These are phyloP conservation scores for Gardenia jasminoides DNA, from an alignment of 257 asterid genomes.

Conservation along the genomic window DNA sequence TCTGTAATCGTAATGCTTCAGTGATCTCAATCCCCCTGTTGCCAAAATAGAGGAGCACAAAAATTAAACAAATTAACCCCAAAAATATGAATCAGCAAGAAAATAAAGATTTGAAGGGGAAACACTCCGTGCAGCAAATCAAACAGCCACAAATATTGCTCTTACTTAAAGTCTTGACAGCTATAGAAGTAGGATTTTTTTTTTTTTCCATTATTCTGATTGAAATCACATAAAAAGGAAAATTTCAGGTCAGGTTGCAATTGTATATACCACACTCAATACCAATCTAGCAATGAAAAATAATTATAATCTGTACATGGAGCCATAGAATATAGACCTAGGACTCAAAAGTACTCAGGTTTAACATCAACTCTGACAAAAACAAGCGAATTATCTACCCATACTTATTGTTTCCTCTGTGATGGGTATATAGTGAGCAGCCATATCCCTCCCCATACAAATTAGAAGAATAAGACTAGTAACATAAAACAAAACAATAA, in stretches of 20 bases:
- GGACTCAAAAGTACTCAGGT: background rate
- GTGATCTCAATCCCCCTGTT: conserved; percentile 86
- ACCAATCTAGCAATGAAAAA: background rate
- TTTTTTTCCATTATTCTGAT: background rate
- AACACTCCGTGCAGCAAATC: background rate
- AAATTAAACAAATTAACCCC: background rate
- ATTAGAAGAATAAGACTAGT: too few relatives aligned
- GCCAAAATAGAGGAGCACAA: background rate
- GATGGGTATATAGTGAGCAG: too few relatives aligned
- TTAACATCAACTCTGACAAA: too few relatives aligned
- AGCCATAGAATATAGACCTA: background rate
- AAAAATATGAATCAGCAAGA: background rate
- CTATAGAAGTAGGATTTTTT: background rate
- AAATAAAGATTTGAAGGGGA: background rate
- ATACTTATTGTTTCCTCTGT: too few relatives aligned
- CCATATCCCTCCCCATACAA: background rate
- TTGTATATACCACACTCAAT: background rate
- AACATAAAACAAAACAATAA: too few relatives aligned
- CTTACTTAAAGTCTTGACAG: background rate
- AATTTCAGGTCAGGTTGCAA: background rate
- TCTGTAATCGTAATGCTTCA: conserved; percentile 84
- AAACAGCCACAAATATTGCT: background rate
- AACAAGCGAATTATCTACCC: background rate
- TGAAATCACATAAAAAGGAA: background rate
- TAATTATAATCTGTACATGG: background rate